Evolutionary conservation across 805 yeast genomes (phyloP).

Genomic region (Hanseniaspora clermontiae): DNA sequence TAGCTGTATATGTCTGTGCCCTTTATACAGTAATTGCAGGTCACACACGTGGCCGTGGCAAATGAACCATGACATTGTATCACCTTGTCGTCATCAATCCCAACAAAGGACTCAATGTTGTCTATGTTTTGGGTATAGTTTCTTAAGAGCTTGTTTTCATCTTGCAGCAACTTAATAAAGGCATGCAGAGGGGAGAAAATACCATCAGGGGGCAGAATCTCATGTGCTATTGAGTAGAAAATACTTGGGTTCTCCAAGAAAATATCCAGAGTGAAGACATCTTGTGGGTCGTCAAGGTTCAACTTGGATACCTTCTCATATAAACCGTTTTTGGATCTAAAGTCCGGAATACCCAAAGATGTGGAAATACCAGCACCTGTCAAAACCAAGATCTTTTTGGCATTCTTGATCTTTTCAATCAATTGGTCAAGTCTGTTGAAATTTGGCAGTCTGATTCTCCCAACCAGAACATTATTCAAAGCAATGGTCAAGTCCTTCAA

Average conservation of each 20-base stretch:
- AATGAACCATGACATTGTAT: slow-evolving; percentile 92
- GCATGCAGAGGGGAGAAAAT: slow-evolving; percentile 67
- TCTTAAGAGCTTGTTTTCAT: slow-evolving; percentile 61
- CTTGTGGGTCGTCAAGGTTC: slow-evolving; percentile 78
- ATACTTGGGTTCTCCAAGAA: slow-evolving; percentile 66
- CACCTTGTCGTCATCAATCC: slow-evolving; percentile 49
- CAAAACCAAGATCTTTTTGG: slow-evolving; percentile 54
- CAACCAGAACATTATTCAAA: slow-evolving; percentile 46
- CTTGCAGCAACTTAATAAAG: slow-evolving; percentile 61
- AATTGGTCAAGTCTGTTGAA: slow-evolving; percentile 51
- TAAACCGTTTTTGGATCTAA: slow-evolving; percentile 77
- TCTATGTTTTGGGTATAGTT: slow-evolving; percentile 89
- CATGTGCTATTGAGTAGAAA: slow-evolving; percentile 75
- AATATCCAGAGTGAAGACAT: slow-evolving; percentile 64
- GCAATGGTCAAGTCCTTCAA: slow-evolving; percentile 48
- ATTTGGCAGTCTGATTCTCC: slow-evolving; percentile 42
- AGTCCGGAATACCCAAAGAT: slow-evolving; percentile 81
- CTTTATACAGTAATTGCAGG: slow-evolving; percentile 53
- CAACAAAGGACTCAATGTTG: slow-evolving; percentile 71
- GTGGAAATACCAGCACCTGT: slow-evolving; percentile 95
- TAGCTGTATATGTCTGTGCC: slow-evolving; percentile 54
- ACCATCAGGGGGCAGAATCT: slow-evolving; percentile 63
- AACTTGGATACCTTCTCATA: slow-evolving; percentile 55
- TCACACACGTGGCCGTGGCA: slow-evolving; percentile 72
- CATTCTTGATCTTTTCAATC: slow-evolving; percentile 37